These are phyloP conservation scores for Didymella arachidicola DNA, from an alignment of 2,329 filamentous ascomycete species.

Conservation along the genomic window DNA sequence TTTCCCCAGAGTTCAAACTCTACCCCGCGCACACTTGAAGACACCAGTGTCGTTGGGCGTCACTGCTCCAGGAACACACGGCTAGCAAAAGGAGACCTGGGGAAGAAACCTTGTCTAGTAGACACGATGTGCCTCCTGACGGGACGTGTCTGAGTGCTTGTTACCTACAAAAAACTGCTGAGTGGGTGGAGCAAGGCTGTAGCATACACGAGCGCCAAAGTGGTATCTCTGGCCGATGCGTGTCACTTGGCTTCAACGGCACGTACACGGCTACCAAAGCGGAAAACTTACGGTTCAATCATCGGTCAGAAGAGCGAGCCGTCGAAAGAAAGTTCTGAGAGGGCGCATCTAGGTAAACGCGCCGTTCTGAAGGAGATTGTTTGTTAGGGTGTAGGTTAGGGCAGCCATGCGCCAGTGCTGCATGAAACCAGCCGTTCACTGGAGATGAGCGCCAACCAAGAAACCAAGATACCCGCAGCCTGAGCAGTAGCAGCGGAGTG, in stretches of 20 bases:
- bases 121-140: conserved; percentile 36
- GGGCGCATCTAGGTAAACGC: conserved; percentile 11
- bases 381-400: conserved; percentile 1
- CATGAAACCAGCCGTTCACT: conserved; percentile 17
- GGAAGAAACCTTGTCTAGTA: conserved; percentile 29
- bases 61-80: conserved; percentile 31
- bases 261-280: conserved; percentile 30
- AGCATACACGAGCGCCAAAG: conserved; percentile 33
- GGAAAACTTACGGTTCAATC: conserved; percentile 20
- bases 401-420: conserved; percentile 17
- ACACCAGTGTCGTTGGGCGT: conserved; percentile 21
- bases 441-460: conserved; percentile 14
- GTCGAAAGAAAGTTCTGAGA: conserved; percentile 11
- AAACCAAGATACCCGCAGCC: conserved; percentile 3
- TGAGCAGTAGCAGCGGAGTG: conserved; percentile 16
- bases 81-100: conserved; percentile 23
- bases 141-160: conserved; percentile 30
- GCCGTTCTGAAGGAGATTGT: conserved; percentile 10
- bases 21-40: conserved; percentile 21
- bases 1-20: conserved; percentile 21
- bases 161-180: conserved; percentile 42
- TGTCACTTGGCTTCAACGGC: conserved; percentile 39
- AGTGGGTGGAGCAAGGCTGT: conserved; percentile 31
- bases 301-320: conserved; percentile 16
- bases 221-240: conserved; percentile 43